Conservation (phyloP, 192 early-diverging fungal genomes). For the Backusella westeae region DNA sequence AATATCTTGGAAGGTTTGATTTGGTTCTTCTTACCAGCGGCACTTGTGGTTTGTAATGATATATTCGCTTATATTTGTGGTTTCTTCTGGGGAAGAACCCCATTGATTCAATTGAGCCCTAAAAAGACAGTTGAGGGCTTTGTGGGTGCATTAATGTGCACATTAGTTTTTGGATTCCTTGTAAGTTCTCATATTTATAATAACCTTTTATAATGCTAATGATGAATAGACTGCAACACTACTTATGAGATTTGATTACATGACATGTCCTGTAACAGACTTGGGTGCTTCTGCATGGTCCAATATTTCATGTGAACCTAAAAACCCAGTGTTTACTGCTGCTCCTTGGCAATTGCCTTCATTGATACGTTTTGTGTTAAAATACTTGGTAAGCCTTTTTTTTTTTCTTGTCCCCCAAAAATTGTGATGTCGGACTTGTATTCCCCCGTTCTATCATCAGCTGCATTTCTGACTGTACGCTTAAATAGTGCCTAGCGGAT, state of each 20-base stretch:
- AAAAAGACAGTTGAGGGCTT: slow-evolving; percentile 99
- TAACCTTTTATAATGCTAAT: neutral
- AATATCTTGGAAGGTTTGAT: slow-evolving; percentile 98
- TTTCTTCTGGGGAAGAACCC: slow-evolving; percentile 92
- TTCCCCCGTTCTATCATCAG: neutral
- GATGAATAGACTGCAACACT: slow-evolving; percentile 41
- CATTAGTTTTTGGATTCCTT: slow-evolving; percentile 85
- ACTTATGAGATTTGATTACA: slow-evolving; percentile 52
- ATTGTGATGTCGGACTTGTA: neutral
- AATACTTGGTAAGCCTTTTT: slow-evolving; percentile 15
- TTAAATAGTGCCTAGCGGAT: slow-evolving; percentile 23
- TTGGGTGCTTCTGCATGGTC: slow-evolving; percentile 47
- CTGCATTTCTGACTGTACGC: neutral
- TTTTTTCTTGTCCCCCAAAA: neutral
- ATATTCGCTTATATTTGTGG: slow-evolving; percentile 95
- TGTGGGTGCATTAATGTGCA: slow-evolving; percentile 83
- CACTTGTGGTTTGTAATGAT: slow-evolving; percentile 93
- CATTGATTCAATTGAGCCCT: slow-evolving; percentile 90
- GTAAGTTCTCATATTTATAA: slow-evolving; percentile 32
- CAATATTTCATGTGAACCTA: slow-evolving; percentile 49
- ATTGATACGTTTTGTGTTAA: neutral
- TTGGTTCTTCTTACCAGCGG: slow-evolving; percentile 92
- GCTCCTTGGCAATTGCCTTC: slow-evolving; percentile 31
- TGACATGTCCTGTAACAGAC: slow-evolving; percentile 62
- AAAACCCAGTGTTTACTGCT: slow-evolving; percentile 55